Base-by-base conservation (phyloP, 768 basidiomycete genomes). In the Pisolithus sp. region DNA sequence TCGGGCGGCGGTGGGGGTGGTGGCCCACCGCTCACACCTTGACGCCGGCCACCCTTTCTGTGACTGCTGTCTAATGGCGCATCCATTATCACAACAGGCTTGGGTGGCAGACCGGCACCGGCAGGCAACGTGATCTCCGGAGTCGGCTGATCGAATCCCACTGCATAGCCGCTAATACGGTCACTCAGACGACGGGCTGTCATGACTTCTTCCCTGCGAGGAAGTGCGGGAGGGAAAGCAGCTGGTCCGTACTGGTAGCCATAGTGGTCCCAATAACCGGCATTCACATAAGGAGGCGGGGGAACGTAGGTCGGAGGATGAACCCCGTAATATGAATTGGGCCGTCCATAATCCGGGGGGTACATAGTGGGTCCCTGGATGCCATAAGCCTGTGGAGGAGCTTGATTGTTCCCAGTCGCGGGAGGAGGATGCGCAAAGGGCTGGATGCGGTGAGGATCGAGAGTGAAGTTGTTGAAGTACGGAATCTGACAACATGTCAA, bases 401-500 rank as follows among this genome's bases (percentile, higher is more conserved):
- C 78, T 65, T 87, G 86, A 34, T 72, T 78, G 50, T 80, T 84
- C n/a, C 85, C 85, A 44, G 78, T 71, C 21, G 74, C 64, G 41
- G 79, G 75, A 51, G 89, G 91, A 53, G 88, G 83, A 64, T 91
- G 89, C 21, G 81, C 77, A 68, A 90, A 86, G 7, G 89, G 88
- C 61, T 88, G 86, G 54, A 96, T 86, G 57, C 85, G 88, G 60
- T 93, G 89, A 50, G 96, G 95, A 72, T 98, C 96, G 52, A 98
- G 82, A 28, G 89, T 92, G 67, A 95, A 99, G 68, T 88, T 93
- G 69, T 98, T 97, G 76, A 93, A 93, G 69, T 87, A 91, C 36
- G 88, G 79, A 53, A 94, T 65, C 93, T 94, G 59, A 37, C 52
- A 54, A 54, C 57, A 51, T 54, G 40, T 40, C 44, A 57, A 60